phyloP scores from a whole-genome alignment of 805 yeast genomes.

The Alloascoidea africana region DNA sequence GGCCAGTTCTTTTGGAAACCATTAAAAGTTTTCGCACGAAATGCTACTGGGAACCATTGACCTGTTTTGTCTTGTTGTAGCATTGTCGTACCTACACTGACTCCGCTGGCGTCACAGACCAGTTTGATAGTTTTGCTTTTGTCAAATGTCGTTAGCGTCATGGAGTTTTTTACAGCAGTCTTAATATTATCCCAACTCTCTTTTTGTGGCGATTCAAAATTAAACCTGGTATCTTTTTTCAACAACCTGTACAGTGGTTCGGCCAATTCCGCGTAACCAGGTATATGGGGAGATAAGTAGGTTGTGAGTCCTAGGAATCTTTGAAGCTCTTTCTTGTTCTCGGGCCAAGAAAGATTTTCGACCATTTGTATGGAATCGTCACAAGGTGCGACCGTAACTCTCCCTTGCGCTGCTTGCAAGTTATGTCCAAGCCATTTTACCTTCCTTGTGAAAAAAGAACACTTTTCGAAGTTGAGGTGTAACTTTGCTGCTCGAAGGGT shows the following conservation, averaged over 20 bases:
- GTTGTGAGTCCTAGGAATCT: neutral
- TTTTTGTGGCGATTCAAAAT: neutral
- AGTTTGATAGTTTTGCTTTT: neutral
- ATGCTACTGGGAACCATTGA: neutral
- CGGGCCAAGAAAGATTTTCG: neutral
- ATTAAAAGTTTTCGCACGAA: neutral
- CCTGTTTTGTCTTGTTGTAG: constrained; percentile 1
- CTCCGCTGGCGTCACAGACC: neutral
- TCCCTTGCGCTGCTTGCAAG: neutral
- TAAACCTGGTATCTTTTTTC: neutral
- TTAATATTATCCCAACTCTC: neutral
- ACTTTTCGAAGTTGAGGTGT: neutral
- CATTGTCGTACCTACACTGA: neutral
- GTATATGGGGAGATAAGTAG: neutral
- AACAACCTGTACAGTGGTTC: neutral
- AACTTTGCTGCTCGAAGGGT: neutral
- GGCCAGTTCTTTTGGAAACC: constrained; percentile 1
- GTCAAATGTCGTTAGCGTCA: neutral
- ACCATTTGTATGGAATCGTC: neutral
- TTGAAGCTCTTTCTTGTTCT: neutral
- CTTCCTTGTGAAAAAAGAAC: neutral
- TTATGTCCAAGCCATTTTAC: neutral
- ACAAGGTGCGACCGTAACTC: neutral
- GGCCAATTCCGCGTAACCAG: neutral
- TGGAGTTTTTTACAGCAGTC: neutral